Evolutionary conservation across 768 basidiomycete species (phyloP), one percentile per base, ranked within the genome.

Genomic region (Tulasnella sp.): DNA sequence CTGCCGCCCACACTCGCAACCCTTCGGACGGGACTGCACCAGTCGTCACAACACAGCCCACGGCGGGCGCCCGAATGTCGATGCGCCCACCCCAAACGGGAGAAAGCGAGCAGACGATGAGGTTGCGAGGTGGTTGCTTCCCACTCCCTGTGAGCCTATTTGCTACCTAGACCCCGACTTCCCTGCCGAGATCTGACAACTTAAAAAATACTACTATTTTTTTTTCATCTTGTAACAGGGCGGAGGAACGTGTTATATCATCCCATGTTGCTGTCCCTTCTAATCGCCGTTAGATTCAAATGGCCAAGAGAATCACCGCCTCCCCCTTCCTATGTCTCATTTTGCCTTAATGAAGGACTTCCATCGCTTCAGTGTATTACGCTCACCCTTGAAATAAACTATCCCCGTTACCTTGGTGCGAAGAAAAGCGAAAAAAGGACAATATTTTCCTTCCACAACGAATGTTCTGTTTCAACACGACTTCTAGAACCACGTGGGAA

Each of bases 241-340:
- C 6, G 73, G 73, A 16, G 73, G 73, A 74, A 74, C 46, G 73
- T 74, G 73, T 21, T 74, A 74, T 34, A 74, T 74, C 73, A 74
- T 75, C 46, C 75, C 75, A 27, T 75, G 75, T 27, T 75, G 75
- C 31, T 75, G 75, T 38, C 75, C 75, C 62, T 34, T 68, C 62
- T 68, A 68, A 68, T 68, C 62, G 62, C 62, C 62, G 62, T 58
- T n/a, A 58, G 12, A 4, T 58, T n/a, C n/a, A n/a, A 10, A 19
- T 68, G 6, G 58, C 34, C 27, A 27, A 27, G 31, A 44, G 3
- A 16, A 44, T 10, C 44, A 18, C 34, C 62, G 62, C 62, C 7
- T 34, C 14, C 31, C 31, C 12, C n/a, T n/a, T n/a, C n/a, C n/a
- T n/a, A 19, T 19, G 48, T 24, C 16, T 52, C n/a, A n/a, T 24